These are phyloP conservation scores for Phytopythium montanum DNA, from an alignment of 352 stramenopile species.

Conservation along the genomic window DNA sequence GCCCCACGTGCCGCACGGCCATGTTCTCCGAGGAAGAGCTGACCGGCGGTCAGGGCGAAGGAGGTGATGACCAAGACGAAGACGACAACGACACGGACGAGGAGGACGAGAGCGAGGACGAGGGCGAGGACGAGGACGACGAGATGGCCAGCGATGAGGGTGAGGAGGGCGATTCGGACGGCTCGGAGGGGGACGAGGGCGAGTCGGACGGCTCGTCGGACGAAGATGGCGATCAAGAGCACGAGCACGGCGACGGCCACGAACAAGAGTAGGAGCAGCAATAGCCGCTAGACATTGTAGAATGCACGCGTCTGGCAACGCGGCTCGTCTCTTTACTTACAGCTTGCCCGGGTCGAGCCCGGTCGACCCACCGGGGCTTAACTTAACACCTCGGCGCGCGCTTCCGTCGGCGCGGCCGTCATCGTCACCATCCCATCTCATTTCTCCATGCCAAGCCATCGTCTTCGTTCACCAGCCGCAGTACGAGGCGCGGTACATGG, in stretches of 20 bases:
- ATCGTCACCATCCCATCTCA: not conserved
- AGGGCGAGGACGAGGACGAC: slow-evolving; percentile 9
- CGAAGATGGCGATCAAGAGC: slow-evolving; percentile 6
- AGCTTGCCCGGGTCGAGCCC: not conserved
- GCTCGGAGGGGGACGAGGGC: slow-evolving; percentile 11
- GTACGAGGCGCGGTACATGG: slow-evolving; percentile 35
- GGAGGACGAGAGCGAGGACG: slow-evolving; percentile 12
- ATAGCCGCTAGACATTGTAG: not conserved
- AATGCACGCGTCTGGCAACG: not conserved
- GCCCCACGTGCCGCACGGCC: slow-evolving; percentile 54
- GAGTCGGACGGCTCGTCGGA: slow-evolving; percentile 20
- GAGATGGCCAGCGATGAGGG: slow-evolving; percentile 14
- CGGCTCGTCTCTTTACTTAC: not conserved
- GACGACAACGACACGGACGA: slow-evolving; percentile 11
- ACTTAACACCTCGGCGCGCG: slow-evolving; percentile 1
- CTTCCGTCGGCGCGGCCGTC: not conserved
- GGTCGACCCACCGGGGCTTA: not conserved
- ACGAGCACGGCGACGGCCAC: not conserved
- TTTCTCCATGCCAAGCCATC: too few species aligned
- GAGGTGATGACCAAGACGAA: slow-evolving; percentile 8
- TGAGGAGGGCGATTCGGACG: slow-evolving; percentile 13
- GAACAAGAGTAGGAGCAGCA: not conserved
- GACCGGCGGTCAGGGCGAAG: slow-evolving; percentile 13
- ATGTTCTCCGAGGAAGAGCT: slow-evolving; percentile 43
- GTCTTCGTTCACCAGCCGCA: not conserved